phyloP scores from a whole-genome alignment of 1,139 yeast genomes.

The Candida gigantensis region DNA sequence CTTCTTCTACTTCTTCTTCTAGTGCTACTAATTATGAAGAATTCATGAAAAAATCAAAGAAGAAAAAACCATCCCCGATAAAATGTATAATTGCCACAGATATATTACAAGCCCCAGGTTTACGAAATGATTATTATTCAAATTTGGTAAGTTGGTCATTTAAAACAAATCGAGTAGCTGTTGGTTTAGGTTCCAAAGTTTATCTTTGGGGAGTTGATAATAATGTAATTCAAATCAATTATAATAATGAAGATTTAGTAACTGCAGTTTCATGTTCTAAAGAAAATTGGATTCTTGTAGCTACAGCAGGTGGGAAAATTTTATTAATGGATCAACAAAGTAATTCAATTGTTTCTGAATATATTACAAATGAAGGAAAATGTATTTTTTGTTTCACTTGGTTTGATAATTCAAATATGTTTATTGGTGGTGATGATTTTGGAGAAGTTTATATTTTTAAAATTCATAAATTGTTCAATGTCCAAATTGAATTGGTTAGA shows the following conservation, averaged over 20 bases:
- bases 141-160: slow-evolving; percentile 77
- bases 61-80: background rate
- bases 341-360: slow-evolving; percentile 13
- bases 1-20: too few species aligned
- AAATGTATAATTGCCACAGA: slow-evolving; percentile 15
- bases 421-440: slow-evolving; percentile 68
- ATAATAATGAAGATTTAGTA: slow-evolving; percentile 38
- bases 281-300: slow-evolving; percentile 53
- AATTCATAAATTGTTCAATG: slow-evolving; percentile 19
- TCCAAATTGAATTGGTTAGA: slow-evolving; percentile 15
- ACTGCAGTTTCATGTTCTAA: slow-evolving; percentile 62
- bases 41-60: too few species aligned
- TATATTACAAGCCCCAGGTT: slow-evolving; percentile 66
- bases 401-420: slow-evolving; percentile 46
- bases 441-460: slow-evolving; percentile 59
- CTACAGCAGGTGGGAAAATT: slow-evolving; percentile 38
- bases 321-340: slow-evolving; percentile 22
- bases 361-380: slow-evolving; percentile 13
- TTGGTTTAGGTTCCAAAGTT: slow-evolving; percentile 64
- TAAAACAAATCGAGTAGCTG: slow-evolving; percentile 54
- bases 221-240: slow-evolving; percentile 38
- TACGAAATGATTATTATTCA: slow-evolving; percentile 79
- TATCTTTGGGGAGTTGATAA: slow-evolving; percentile 65
- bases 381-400: slow-evolving; percentile 66
- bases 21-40: too few species aligned